These are phyloP conservation scores for Aurantiochytrium sp. DNA, from an alignment of 108 stramenopile species.

Conservation along the genomic window DNA sequence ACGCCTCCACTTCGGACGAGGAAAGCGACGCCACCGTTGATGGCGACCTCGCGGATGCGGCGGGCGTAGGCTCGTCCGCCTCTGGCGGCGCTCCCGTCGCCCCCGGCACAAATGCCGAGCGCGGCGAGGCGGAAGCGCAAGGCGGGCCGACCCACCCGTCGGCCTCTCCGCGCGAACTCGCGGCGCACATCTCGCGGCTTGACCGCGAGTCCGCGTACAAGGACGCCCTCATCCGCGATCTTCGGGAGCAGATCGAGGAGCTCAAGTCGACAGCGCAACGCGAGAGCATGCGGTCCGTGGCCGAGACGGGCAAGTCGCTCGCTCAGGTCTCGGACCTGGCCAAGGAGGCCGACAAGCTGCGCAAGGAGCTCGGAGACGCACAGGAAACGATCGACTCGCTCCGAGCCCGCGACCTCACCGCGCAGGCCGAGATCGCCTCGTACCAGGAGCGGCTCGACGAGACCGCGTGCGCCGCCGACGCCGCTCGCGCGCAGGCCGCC, in stretches of 20 bases:
- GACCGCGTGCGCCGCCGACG: background rate
- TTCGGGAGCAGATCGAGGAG: background rate
- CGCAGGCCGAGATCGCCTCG: background rate
- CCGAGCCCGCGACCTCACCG: background rate
- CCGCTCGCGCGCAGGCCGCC: background rate
- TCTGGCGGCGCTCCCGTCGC: too few species aligned
- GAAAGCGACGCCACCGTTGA: background rate
- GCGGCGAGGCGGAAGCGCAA: too few species aligned
- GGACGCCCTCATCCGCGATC: background rate
- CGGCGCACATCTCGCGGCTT: background rate
- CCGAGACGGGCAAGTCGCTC: background rate
- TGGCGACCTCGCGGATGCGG: background rate
- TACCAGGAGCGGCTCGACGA: background rate
- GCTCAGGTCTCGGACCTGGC: background rate
- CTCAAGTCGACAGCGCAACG: background rate
- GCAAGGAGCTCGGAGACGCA: background rate
- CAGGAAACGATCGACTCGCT: background rate
- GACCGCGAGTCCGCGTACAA: conserved; percentile 1
- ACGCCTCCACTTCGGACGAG: background rate
- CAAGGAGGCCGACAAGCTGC: background rate
- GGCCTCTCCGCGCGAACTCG: background rate
- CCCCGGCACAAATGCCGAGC: too few species aligned
- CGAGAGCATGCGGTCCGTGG: background rate
- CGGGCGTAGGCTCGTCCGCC: too few species aligned
- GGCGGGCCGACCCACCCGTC: too few species aligned